These are phyloP conservation scores for Yamadazyma oceani DNA, from an alignment of 1,139 yeast genomes.

Conservation along the genomic window DNA sequence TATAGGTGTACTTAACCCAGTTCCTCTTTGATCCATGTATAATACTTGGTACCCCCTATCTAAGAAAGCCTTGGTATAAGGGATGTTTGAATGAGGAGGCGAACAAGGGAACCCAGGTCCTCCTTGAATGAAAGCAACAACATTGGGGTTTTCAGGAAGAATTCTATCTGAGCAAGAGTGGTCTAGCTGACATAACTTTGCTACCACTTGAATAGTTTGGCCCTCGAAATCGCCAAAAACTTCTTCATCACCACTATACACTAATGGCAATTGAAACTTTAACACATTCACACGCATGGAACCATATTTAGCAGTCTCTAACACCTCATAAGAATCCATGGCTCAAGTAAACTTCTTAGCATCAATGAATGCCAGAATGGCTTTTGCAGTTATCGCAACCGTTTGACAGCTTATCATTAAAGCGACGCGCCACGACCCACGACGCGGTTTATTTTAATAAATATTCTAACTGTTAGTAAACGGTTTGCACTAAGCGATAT, in stretches of 20 bases:
- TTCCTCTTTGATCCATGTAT: constrained; percentile 58
- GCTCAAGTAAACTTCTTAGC: no score
- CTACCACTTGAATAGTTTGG: constrained; percentile 28
- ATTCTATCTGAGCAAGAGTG: constrained; percentile 14
- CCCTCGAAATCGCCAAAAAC: no score
- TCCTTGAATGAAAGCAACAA: constrained; percentile 52
- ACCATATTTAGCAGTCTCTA: constrained; percentile 30
- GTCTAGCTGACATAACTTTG: constrained; percentile 36
- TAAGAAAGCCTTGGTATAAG: constrained; percentile 38
- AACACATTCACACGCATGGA: constrained; percentile 29
- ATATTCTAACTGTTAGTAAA: background rate
- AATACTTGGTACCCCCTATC: constrained; percentile 48
- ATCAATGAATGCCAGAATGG: no score
- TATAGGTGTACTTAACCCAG: constrained; percentile 51
- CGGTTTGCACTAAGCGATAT: no score
- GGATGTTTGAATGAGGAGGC: constrained; percentile 35
- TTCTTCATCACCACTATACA: constrained; percentile 17
- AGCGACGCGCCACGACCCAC: no score
- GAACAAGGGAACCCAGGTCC: constrained; percentile 58
- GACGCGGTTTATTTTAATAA: no score
- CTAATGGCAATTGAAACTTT: constrained; percentile 29
- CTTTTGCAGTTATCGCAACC: no score
- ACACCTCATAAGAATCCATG: constrained; percentile 13
- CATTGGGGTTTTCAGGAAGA: constrained; percentile 30
- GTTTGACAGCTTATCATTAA: no score